These are phyloP conservation scores for Chlorella vulgaris DNA, from an alignment of 139 green algal species.

Conservation along the genomic window DNA sequence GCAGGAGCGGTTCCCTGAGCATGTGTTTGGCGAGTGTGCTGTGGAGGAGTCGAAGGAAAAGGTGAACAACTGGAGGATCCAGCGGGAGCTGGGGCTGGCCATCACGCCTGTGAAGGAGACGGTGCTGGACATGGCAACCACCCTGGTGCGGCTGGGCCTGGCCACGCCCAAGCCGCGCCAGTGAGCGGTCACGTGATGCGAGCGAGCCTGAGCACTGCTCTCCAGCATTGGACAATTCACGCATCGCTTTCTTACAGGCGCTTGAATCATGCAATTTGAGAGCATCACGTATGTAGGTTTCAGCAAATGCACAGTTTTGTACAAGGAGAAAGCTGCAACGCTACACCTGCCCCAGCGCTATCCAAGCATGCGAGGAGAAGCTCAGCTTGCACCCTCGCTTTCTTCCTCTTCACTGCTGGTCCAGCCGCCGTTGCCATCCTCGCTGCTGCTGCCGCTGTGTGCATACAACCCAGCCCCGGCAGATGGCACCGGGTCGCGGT, in stretches of 20 bases:
- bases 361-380: no score
- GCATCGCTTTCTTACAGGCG: no score
- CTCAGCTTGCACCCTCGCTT: background rate
- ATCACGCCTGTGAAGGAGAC: slow-evolving; percentile 40
- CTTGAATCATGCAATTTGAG: no score
- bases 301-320: no score
- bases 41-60: slow-evolving; percentile 1
- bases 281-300: no score
- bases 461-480: slow-evolving; percentile 1
- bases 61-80: slow-evolving; percentile 44
- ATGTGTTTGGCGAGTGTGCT: slow-evolving; percentile 12
- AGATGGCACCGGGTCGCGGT: background rate
- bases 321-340: no score
- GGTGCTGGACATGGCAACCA: slow-evolving; percentile 54
- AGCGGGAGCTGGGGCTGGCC: slow-evolving; percentile 45
- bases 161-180: background rate
- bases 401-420: slow-evolving; percentile 5
- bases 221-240: no score
- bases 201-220: no score
- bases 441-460: background rate
- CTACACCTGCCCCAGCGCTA: no score
- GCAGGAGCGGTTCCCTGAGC: slow-evolving; percentile 46
- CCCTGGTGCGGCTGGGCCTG: slow-evolving; percentile 41
- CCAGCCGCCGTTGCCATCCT: slow-evolving; percentile 16
- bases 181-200: background rate